Base-by-base conservation (phyloP, 306 rosid genomes). In the Acmispon strigosus region DNA sequence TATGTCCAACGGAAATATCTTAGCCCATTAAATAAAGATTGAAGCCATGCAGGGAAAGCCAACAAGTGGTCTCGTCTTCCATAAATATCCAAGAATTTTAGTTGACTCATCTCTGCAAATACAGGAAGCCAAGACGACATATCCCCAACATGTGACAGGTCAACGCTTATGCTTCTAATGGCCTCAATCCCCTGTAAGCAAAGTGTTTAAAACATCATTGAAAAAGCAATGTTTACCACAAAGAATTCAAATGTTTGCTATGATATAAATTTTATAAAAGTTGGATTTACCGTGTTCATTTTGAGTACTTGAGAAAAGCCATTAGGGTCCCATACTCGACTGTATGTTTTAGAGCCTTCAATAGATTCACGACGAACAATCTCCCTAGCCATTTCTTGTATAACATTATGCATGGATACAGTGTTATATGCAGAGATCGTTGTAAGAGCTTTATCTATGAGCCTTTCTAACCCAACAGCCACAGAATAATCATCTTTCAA, bases 311-410 rank as follows among this genome's bases (percentile, higher is more conserved):
- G 22, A 51, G 48, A 58, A 49, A 67, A 16, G n/a, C 49, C 70
- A 3, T 67, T 4, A 4, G 22, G 9, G 59, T 67, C 47, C 57
- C 13, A 11, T 10, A 76, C 1, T 8, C 64, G 48, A 41, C n/a
- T 50, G 0, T 6, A 55, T 8, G 20, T 59, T 2, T 53, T 52
- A 11, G 41, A 49, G 10, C 59, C 4, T 22, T 68, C 15, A 19
- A 32, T 8, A 0, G 63, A 76, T 39, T 67, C 80, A 20, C 14
- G 20, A 4, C 55, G 75, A 67, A 62, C 54, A 20, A 76, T 70
- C 2, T 18, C 53, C 58, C 47, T 22, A 22, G 66, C 84, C 56
- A 62, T 51, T 54, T 60, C 42, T 27, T 83, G 76, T 17, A 83
- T 18, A 15, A 66, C 12, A 39, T 66, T 57, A 50, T 75, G 74